These are phyloP conservation scores for Stellera chamaejasme DNA, from an alignment of 345 rosid genomes.

Conservation along the genomic window DNA sequence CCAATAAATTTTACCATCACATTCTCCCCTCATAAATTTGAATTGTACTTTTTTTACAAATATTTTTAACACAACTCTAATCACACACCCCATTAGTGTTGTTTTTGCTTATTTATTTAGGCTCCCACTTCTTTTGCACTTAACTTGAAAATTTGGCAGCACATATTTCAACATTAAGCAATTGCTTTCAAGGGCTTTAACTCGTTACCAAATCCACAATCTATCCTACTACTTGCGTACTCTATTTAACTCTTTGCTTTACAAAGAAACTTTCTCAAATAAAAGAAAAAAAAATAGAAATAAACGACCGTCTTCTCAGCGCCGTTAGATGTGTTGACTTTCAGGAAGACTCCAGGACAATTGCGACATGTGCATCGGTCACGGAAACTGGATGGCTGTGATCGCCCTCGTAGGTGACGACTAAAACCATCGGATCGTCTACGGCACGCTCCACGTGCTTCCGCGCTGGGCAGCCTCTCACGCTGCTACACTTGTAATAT, in stretches of 20 bases:
- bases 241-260: background rate
- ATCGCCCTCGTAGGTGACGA: slow-evolving; percentile 74
- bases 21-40: too few species aligned
- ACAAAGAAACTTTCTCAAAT: background rate
- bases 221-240: slow-evolving; percentile 3
- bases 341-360: slow-evolving; percentile 50
- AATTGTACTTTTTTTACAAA: too few species aligned
- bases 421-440: slow-evolving; percentile 64
- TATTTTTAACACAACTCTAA: too few species aligned
- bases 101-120: too few species aligned
- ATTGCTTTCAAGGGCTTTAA: slow-evolving; percentile 10
- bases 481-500: slow-evolving; percentile 79
- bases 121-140: too few species aligned
- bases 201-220: slow-evolving; percentile 35
- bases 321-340: background rate
- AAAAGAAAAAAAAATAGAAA: slow-evolving; percentile 8
- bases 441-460: slow-evolving; percentile 80
- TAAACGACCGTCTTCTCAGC: background rate
- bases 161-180: too few species aligned
- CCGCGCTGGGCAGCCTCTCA: slow-evolving; percentile 79
- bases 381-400: slow-evolving; percentile 38
- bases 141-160: too few species aligned
- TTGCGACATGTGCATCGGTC: slow-evolving; percentile 21
- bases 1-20: too few species aligned
- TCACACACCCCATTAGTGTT: too few species aligned